Conservation (phyloP, 352 stramenopile genomes). For the Globisporangium lucens region DNA sequence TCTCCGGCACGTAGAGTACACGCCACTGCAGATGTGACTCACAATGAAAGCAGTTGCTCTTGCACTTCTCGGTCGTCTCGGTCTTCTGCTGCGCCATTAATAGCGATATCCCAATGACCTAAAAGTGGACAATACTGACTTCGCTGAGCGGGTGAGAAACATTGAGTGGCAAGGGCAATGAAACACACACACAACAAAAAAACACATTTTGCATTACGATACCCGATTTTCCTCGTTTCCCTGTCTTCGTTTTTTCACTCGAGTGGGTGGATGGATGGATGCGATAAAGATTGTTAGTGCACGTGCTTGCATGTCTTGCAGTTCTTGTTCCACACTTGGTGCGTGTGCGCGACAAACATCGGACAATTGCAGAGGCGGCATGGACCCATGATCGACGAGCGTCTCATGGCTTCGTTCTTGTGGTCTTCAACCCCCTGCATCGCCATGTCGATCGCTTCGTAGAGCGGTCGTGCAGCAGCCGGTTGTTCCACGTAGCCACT, state of each 20-base stretch:
- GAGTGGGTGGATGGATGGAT: neutral
- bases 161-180: neutral
- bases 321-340: slow-evolving; percentile 61
- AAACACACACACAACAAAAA: neutral
- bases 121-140: neutral
- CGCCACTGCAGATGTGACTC: neutral
- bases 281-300: slow-evolving; percentile 50
- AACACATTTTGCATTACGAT: neutral
- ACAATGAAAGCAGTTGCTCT: neutral
- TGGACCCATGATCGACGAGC: slow-evolving; percentile 38
- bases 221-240: neutral
- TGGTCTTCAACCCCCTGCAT: slow-evolving; percentile 42
- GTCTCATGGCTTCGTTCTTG: slow-evolving; percentile 29
- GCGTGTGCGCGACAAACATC: slow-evolving; percentile 38
- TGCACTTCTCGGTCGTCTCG: neutral
- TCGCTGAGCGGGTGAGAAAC: neutral
- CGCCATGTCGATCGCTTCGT: slow-evolving; percentile 50
- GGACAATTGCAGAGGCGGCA: slow-evolving; percentile 43
- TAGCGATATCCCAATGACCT: neutral
- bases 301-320: slow-evolving; percentile 59
- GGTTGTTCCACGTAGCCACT: slow-evolving; percentile 39
- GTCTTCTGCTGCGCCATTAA: neutral
- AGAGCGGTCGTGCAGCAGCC: slow-evolving; percentile 42
- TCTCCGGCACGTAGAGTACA: neutral
- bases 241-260: neutral